These are phyloP conservation scores for Citrus maxima DNA, from an alignment of 345 rosid species.

Conservation along the genomic window DNA sequence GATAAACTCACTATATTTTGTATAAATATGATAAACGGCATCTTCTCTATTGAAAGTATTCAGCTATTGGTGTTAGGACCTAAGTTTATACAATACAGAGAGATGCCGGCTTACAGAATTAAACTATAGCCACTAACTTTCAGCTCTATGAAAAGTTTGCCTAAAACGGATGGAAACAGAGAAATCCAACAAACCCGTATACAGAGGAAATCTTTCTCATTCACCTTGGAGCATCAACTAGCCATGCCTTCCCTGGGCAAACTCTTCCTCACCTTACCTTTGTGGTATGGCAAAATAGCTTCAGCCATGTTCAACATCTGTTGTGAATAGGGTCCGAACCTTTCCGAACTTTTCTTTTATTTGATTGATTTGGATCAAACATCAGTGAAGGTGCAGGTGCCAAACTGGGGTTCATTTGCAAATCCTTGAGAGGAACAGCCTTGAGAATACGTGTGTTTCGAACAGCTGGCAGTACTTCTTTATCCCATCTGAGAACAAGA, in stretches of 20 bases:
- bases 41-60: constrained; percentile 14
- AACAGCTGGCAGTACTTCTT: constrained; percentile 23
- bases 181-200: constrained; percentile 27
- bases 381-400: constrained; percentile 55
- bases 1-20: constrained; percentile 20
- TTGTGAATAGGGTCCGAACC: constrained; percentile 96
- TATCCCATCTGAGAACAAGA: constrained; percentile 42
- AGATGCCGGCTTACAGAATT: constrained; percentile 20
- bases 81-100: constrained; percentile 30
- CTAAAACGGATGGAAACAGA: constrained; percentile 24
- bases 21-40: constrained; percentile 24
- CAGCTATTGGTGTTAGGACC: constrained; percentile 27
- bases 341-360: constrained; percentile 58
- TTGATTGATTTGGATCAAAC: constrained; percentile 58
- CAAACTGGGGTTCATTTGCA: constrained; percentile 22
- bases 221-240: constrained; percentile 14
- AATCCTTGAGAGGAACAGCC: constrained; percentile 28
- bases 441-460: constrained; percentile 36
- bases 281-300: neutral
- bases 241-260: constrained; percentile 23
- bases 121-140: constrained; percentile 6
- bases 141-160: constrained; percentile 8
- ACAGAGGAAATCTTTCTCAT: constrained; percentile 14
- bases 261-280: constrained; percentile 3
- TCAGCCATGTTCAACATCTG: constrained; percentile 44